Evolutionary conservation across 805 yeast species (phyloP).

Genomic region (Blastobotrys chiropterorum): DNA sequence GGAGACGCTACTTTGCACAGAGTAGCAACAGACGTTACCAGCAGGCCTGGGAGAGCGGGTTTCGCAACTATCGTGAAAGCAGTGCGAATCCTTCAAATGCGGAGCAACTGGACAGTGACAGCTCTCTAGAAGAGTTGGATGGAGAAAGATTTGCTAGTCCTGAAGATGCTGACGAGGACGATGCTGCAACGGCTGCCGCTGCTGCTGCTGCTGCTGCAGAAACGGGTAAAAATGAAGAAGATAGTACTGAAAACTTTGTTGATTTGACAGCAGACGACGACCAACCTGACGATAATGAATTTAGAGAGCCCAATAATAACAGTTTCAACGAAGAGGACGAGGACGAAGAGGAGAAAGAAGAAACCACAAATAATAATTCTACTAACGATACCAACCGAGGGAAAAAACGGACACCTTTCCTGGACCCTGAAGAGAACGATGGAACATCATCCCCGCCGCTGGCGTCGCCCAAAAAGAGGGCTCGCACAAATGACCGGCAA

Average conservation of each 20-base stretch:
- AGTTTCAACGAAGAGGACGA: background rate
- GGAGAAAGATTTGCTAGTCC: background rate
- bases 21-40: background rate
- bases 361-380: background rate
- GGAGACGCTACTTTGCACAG: background rate
- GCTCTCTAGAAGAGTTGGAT: background rate
- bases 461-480: background rate
- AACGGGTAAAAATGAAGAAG: background rate
- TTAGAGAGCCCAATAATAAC: background rate
- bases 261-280: slow-evolving; percentile 3
- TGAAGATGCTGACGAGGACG: slow-evolving; percentile 2
- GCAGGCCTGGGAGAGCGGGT: background rate
- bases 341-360: background rate
- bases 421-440: background rate
- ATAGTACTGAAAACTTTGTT: background rate
- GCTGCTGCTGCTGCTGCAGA: background rate
- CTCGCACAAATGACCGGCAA: background rate
- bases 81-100: background rate
- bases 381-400: background rate
- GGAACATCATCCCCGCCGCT: slow-evolving; percentile 1
- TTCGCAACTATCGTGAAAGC: background rate
- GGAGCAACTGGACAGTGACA: background rate
- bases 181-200: background rate
- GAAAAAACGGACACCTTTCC: background rate
- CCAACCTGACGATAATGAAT: background rate